Base-by-base conservation (phyloP, 73 alveolate genomes). In the Paramecium octaurelia region DNA sequence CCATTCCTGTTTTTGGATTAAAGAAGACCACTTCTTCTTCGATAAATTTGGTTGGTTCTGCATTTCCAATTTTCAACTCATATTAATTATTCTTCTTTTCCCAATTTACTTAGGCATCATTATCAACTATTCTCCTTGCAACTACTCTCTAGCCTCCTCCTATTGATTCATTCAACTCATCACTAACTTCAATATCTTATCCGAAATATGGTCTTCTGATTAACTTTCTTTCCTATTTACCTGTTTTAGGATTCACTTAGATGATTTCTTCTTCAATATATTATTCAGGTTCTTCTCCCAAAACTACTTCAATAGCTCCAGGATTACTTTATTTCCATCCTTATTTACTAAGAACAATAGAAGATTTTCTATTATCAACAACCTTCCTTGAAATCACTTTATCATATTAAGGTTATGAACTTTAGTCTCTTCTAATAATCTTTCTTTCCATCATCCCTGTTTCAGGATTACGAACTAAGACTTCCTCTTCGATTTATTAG, bases 241-340 rank as follows among this genome's bases (percentile, higher is more conserved):
- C 84, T 3, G 84, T 64, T 27, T 64, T 64, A 31, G 84, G 84
- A 64, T 64, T 64, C 4, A 27, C 29, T 34, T 31, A 6, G 14
- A 64, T 64, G 3, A 64, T 34, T 11, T 64, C 84, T 34, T 64
- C 84, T 64, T 64, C 84, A 64, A 64, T 64, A 64, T 64, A 64
- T 64, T 64, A 64, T 64, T 64, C 84, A 23, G 84, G 84, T 34
- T 64, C 84, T 64, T 64, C 84, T 3, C 84, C 84, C 14, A 64
- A 27, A 27, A 64, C 27, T 1, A 64, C 84, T 34, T 64, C 84
- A 10, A 64, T 64, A 0, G 46, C 29, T 12, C 84, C 84, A 12
- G 46, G 24, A 64, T 64, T 27, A 23, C 21, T 64, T 64, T 64
- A 31, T 14, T 64, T 64, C 84, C 84, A 64, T 64, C 84, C 84